These are phyloP conservation scores for Chrysanthemum seticuspe DNA, from an alignment of 129 eudicot species.

Conservation along the genomic window DNA sequence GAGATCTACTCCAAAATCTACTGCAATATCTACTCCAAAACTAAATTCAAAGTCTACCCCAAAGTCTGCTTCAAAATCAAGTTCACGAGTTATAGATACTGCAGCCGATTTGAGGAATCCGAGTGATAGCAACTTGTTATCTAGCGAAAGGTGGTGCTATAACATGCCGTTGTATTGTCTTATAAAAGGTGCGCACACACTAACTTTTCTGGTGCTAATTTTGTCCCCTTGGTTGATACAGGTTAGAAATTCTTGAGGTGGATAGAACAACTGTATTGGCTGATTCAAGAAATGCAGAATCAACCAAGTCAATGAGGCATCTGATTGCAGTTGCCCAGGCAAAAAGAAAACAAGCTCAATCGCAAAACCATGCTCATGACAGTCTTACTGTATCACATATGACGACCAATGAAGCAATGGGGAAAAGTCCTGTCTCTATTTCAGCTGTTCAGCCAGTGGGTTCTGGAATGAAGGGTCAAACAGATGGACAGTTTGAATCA, in stretches of 20 bases:
- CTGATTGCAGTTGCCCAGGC: slow-evolving; percentile 96
- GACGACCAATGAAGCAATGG: slow-evolving; percentile 35
- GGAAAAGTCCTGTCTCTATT: slow-evolving; percentile 48
- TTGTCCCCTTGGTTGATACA: slow-evolving; percentile 28
- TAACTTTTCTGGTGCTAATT: slow-evolving; percentile 22
- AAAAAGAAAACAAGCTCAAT: slow-evolving; percentile 65
- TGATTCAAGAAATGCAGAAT: slow-evolving; percentile 53
- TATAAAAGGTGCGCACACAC: not conserved
- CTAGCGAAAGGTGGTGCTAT: slow-evolving; percentile 53
- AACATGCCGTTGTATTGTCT: not conserved
- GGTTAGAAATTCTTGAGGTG: slow-evolving; percentile 44
- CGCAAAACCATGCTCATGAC: slow-evolving; percentile 47
- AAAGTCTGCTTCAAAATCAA: slow-evolving; percentile 52
- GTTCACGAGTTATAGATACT: slow-evolving; percentile 37
- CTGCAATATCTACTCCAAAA: too few relatives aligned
- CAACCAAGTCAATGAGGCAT: slow-evolving; percentile 67
- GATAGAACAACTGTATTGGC: slow-evolving; percentile 30
- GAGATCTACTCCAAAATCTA: slow-evolving; percentile 42
- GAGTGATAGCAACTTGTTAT: slow-evolving; percentile 25
- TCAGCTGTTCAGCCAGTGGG: slow-evolving; percentile 41
- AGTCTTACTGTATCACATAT: slow-evolving; percentile 26
- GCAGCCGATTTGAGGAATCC: slow-evolving; percentile 29
- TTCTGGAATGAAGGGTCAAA: slow-evolving; percentile 16
- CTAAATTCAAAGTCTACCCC: not conserved
- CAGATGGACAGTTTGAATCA: slow-evolving; percentile 26